Percentiles rank a stretch among this genome's conserved stretches.
phyloP scores from a whole-genome alignment of 2,329 filamentous ascomycete species.

The Neobulgaria alba region DNA sequence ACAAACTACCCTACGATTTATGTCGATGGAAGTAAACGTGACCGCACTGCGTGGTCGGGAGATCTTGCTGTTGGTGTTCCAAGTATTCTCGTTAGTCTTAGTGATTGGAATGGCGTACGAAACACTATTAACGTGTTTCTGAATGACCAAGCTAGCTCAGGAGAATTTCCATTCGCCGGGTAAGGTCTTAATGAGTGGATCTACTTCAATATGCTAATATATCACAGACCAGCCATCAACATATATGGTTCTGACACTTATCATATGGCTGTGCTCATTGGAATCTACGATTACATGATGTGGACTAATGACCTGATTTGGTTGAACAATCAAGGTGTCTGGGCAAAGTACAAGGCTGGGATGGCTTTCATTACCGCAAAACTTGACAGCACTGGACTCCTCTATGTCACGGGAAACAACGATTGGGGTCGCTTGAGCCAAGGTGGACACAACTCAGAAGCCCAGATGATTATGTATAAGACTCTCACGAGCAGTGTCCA shows the following conservation, averaged over 20 bases:
- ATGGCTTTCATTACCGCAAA: conserved; percentile 38
- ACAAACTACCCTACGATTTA: conserved; percentile 24
- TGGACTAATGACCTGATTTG: conserved; percentile 45
- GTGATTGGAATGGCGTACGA: conserved; percentile 41
- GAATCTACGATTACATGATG: conserved; percentile 49
- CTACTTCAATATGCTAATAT: background rate
- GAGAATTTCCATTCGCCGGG: background rate
- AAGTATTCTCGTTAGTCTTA: conserved; percentile 44
- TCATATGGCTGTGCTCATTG: conserved; percentile 49
- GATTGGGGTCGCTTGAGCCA: conserved; percentile 26
- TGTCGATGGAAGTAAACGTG: conserved; percentile 49
- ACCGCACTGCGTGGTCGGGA: conserved; percentile 51
- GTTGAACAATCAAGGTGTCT: conserved; percentile 36
- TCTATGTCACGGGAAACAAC: conserved; percentile 20
- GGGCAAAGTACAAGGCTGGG: conserved; percentile 38
- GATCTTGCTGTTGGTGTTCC: conserved; percentile 51
- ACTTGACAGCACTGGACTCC: conserved; percentile 31
- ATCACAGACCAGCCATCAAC: conserved; percentile 32
- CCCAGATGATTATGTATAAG: conserved; percentile 32
- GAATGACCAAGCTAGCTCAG: conserved; percentile 11
- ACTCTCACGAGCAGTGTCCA: conserved; percentile 38
- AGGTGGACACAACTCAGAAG: conserved; percentile 25
- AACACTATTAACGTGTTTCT: conserved; percentile 40
- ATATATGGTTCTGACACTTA: conserved; percentile 41
- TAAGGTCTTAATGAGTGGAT: no score